Evolutionary conservation across 2,329 filamentous ascomycete species (phyloP), one percentile per base, ranked within the genome.

Genomic region (Aspergillus awamori): DNA sequence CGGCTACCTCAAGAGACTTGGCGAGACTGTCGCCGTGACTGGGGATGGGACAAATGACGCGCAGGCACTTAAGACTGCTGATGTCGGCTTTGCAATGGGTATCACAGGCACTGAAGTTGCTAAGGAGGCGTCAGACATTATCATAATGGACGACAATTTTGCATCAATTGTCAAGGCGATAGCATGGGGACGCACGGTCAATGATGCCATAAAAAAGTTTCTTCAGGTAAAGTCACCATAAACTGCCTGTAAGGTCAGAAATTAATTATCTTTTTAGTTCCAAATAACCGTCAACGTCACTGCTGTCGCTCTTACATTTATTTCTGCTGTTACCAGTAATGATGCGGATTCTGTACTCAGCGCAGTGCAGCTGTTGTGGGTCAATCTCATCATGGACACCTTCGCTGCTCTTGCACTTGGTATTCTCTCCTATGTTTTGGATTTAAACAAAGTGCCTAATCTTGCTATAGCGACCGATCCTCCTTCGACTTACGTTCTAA

Each of bases 71-170:
- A 93, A 91, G 77, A 88, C 88, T 70, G 91, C 91, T 6, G 90
- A 94, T 71, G 89, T 94, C 53, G 91, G 91, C 26, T 93, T 94
- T 77, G 92, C 90, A n/a, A 94, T 94, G 91, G 91, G 91, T 67
- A 91, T 93, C 56, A 85, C 90, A 11, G 91, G 91, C 63, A 93
- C 91, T 0, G 91, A 93, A 74, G 90, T 94, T 41, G 91, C 91
- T 49, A 93, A 93, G 77, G 90, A 94, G 76, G 91, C 91, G 1
- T 93, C 91, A 6, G 89, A 90, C 38, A 94, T 94, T 63, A 92
- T 94, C 68, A 81, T 94, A 15, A 93, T 93, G 90, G 91, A 93
- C 72, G 91, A 94, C 77, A 93, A 93, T 78, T 94, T 94, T 76
- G 84, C 87, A 26, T 93, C 90, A n/a, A 94, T 93, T 63, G 89